Base-by-base conservation (phyloP, 2,329 filamentous ascomycete genomes). In the Coniochaeta sp. region DNA sequence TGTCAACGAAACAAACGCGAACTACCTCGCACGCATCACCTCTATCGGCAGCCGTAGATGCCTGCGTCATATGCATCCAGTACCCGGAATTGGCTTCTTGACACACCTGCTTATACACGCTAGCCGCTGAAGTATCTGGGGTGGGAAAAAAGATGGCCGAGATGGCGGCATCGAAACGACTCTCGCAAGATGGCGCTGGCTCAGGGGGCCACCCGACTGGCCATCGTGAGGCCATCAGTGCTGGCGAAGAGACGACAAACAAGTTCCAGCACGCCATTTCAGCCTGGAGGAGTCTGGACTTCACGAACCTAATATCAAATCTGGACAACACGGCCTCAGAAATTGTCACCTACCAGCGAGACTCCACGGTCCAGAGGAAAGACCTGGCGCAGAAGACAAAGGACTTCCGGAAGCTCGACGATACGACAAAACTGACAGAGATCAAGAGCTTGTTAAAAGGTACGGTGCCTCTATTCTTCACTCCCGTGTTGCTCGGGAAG, bases 351-450 rank as follows among this genome's bases (percentile, higher is more conserved):
- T 92, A 96, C 72, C 96, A 99, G 72, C 86, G 93, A 68, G 95
- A 98, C 74, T 91, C 93, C n/a, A 89, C 96, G 5, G 88, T 97
- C 0, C 93, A 99, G 73, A 85, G 95, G 59, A 99, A 99, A 72
- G 96, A 99, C 63, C 80, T 99, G 22, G 95, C 96, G n/a, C 93
- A 97, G 71, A 98, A 97, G 81, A 99, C 95, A 0, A 99, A 99
- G 70, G 93, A 98, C 69, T 99, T 98, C 68, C 83, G 93, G 63
- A 98, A 97, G 73, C 82, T 96, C 12, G 93, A 98, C 67, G 92
- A 99, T 79, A 79, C 89, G 12, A 85, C 84, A 60, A 99, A 98
- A 74, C 77, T 99, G 59, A 80, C 81, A 6, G 95, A 99, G 73
- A 87, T 96, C 77, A 99, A 98, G 76, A 86, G 86, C 43, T 77